These are phyloP conservation scores for Candida pseudoglaebosa DNA, from an alignment of 805 yeast species.

Conservation along the genomic window DNA sequence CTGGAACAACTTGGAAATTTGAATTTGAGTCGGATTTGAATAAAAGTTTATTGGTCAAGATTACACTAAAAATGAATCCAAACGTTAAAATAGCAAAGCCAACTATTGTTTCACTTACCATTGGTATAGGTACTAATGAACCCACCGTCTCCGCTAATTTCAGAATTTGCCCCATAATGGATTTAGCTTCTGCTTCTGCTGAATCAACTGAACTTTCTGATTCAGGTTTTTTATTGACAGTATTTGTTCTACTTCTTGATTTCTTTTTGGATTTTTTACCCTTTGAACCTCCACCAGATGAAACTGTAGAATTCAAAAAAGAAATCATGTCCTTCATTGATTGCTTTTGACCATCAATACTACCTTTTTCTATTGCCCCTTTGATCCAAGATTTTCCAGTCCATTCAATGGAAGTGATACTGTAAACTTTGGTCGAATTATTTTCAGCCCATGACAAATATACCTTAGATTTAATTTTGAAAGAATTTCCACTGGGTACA, in stretches of 20 bases:
- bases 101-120: constrained; percentile 16
- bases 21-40: constrained; percentile 4
- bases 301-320: constrained; percentile 35
- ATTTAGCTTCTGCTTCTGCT: constrained; percentile 12
- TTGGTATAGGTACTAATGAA: constrained; percentile 24
- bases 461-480: constrained; percentile 55
- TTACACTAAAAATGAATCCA: constrained; percentile 12
- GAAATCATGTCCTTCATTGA: constrained; percentile 47
- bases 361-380: constrained; percentile 69
- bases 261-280: constrained; percentile 9
- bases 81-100: constrained; percentile 18
- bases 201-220: constrained; percentile 9
- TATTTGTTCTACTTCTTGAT: constrained; percentile 11
- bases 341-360: constrained; percentile 68
- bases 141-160: constrained; percentile 24
- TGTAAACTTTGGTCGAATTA: constrained; percentile 49
- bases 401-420: constrained; percentile 64
- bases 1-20: constrained; percentile 7
- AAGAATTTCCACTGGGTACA: constrained; percentile 75
- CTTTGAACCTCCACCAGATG: constrained; percentile 10
- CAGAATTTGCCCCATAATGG: constrained; percentile 15
- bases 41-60: constrained; percentile 5
- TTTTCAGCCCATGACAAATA: constrained; percentile 60
- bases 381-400: constrained; percentile 75
- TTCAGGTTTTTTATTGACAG: constrained; percentile 12